Conservation (phyloP, 2,329 filamentous ascomycete species). For the Talaromyces pinophilus region DNA sequence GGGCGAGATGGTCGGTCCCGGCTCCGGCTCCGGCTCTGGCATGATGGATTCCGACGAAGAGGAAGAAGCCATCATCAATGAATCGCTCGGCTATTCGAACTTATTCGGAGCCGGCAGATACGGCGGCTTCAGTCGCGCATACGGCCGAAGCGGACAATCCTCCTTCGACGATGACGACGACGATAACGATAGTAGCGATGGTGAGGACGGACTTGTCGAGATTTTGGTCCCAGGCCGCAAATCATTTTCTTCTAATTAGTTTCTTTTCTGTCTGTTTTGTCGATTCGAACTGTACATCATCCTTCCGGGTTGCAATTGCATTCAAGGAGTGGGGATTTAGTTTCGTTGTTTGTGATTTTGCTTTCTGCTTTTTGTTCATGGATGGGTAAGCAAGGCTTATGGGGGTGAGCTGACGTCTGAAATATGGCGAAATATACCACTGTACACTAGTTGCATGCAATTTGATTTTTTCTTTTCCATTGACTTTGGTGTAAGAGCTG, state of each 20-base stretch:
- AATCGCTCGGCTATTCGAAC: conserved; percentile 69
- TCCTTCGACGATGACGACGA: conserved; percentile 41
- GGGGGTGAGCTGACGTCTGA: conserved; percentile 15
- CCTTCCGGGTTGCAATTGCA: conserved; percentile 14
- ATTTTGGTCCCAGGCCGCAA: conserved; percentile 48
- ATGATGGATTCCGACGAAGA: conserved; percentile 56
- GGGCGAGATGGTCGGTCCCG: conserved; percentile 51
- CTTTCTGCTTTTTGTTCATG: neutral
- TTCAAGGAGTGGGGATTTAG: conserved; percentile 15
- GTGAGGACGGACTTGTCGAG: conserved; percentile 46
- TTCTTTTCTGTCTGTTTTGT: conserved; percentile 3
- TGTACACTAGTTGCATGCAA: conserved; percentile 23
- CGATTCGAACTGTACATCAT: conserved; percentile 21
- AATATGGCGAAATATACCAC: conserved; percentile 24
- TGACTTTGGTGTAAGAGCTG: too few relatives aligned
- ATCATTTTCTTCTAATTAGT: conserved; percentile 27
- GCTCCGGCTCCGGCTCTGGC: conserved; percentile 40
- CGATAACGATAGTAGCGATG: conserved; percentile 49
- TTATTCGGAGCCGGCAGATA: conserved; percentile 54
- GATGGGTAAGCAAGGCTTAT: conserved; percentile 5
- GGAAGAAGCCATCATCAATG: conserved; percentile 58
- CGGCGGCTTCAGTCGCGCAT: conserved; percentile 46
- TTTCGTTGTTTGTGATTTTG: neutral
- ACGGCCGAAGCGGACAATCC: conserved; percentile 27
- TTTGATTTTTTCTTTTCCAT: neutral